Percentiles rank a stretch among this genome's conserved stretches.
Conservation (phyloP, 495 filamentous ascomycete species). For the Collariella sp. region DNA sequence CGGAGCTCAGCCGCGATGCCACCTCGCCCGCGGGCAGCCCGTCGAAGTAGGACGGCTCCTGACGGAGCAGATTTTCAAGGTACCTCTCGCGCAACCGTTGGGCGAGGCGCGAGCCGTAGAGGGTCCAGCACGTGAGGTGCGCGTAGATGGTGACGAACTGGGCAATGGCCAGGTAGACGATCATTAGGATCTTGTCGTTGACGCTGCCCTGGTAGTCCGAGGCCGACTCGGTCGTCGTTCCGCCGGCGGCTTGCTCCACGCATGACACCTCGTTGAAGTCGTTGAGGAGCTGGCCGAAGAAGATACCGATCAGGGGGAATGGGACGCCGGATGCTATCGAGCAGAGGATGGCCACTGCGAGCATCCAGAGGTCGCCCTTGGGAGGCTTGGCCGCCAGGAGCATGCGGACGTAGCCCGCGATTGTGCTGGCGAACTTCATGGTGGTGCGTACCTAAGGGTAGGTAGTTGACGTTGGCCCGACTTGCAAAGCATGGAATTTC, state of each 20-base stretch:
- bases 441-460: background rate
- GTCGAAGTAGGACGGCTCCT: conserved; percentile 57
- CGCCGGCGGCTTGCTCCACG: conserved; percentile 14
- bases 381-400: conserved; percentile 31
- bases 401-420: conserved; percentile 27
- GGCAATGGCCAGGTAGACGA: conserved; percentile 56
- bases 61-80: conserved; percentile 47
- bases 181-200: conserved; percentile 50
- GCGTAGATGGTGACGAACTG: conserved; percentile 53
- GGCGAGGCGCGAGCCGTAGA: conserved; percentile 52
- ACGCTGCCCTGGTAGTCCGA: conserved; percentile 28
- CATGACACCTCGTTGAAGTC: conserved; percentile 55
- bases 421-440: conserved; percentile 13
- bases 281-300: conserved; percentile 62
- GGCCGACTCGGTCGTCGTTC: conserved; percentile 10
- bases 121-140: conserved; percentile 49
- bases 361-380: conserved; percentile 36
- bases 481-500: background rate
- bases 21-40: conserved; percentile 49
- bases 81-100: conserved; percentile 54
- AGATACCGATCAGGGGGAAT: conserved; percentile 57
- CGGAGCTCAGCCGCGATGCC: conserved; percentile 50
- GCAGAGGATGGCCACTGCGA: conserved; percentile 44
- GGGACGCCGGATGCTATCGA: conserved; percentile 58
- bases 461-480: background rate